A percentile compares a stretch with the other conserved stretches of the same genome.
Conservation (phyloP, 306 rosid species). For the Purshia tridentata region DNA sequence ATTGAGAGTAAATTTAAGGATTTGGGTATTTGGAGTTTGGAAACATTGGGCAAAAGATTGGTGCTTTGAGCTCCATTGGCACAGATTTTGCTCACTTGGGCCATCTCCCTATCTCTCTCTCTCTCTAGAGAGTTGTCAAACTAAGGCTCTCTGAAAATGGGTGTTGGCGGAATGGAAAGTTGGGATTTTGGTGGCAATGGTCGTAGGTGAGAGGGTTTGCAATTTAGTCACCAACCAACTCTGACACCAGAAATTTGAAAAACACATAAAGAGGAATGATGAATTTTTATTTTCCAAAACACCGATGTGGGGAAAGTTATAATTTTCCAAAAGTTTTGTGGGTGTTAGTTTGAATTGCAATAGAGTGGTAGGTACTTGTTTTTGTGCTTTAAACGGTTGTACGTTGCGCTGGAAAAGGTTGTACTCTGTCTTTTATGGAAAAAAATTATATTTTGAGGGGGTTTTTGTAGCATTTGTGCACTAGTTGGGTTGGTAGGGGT, state of each 20-base stretch:
- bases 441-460: not conserved
- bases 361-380: not conserved
- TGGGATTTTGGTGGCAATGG: slow-evolving; percentile 44
- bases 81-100: slow-evolving; percentile 66
- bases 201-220: slow-evolving; percentile 28
- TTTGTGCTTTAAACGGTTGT: not conserved
- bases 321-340: not conserved
- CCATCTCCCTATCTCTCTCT: slow-evolving; percentile 37
- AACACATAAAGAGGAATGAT: not conserved
- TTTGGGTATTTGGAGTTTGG: slow-evolving; percentile 56
- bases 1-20: slow-evolving; percentile 46
- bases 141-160: not conserved
- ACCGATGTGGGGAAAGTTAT: not conserved
- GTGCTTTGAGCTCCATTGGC: slow-evolving; percentile 57
- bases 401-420: not conserved
- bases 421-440: not conserved
- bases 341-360: slow-evolving; percentile 11
- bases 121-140: not conserved
- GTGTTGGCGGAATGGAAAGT: not conserved
- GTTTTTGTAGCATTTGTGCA: not conserved
- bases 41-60: slow-evolving; percentile 40
- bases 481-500: slow-evolving; percentile 19
- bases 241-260: slow-evolving; percentile 29
- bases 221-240: slow-evolving; percentile 29
- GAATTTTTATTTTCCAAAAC: no score